phyloP scores from a whole-genome alignment of 768 basidiomycete species.

The Imleria badia region DNA sequence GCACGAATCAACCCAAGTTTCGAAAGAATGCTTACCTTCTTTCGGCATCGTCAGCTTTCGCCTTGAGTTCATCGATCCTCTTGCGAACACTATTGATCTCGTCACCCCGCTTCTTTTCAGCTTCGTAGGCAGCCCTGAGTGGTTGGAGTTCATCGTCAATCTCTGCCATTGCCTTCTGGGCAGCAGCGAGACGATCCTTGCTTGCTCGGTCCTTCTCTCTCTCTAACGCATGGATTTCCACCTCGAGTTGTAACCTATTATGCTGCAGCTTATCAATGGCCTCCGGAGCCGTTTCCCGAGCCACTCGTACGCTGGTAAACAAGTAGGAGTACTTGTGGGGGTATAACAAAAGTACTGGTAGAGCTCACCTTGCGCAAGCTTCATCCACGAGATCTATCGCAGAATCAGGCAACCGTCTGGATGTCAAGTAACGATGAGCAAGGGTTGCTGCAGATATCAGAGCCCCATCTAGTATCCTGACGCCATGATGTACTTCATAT shows the following conservation, averaged over 20 bases:
- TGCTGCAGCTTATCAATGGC: conserved; percentile 90
- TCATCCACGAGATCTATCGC: conserved; percentile 94
- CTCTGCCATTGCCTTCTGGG: conserved; percentile 76
- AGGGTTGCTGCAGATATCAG: conserved; percentile 88
- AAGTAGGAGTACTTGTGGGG: neutral
- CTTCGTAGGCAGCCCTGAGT: conserved; percentile 82
- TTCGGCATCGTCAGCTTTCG: conserved; percentile 93
- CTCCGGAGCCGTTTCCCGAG: conserved; percentile 93
- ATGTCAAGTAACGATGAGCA: conserved; percentile 90
- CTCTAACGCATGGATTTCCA: conserved; percentile 93
- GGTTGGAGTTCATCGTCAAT: conserved; percentile 84
- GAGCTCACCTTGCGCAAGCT: conserved; percentile 75
- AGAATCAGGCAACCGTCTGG: conserved; percentile 74
- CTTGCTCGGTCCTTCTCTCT: conserved; percentile 89
- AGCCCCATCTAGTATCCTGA: conserved; percentile 84
- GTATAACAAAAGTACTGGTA: neutral
- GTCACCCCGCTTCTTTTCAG: conserved; percentile 78
- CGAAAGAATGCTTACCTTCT: conserved; percentile 52
- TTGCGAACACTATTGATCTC: conserved; percentile 74
- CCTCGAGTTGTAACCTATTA: conserved; percentile 84
- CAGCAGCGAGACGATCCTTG: conserved; percentile 73
- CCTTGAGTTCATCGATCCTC: conserved; percentile 87
- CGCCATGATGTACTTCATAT: conserved; percentile 91
- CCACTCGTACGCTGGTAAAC: conserved; percentile 72
- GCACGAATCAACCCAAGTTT: neutral